Evolutionary conservation across 129 eudicot genomes (phyloP).

Genomic region (Heracleum sosnowskyi): DNA sequence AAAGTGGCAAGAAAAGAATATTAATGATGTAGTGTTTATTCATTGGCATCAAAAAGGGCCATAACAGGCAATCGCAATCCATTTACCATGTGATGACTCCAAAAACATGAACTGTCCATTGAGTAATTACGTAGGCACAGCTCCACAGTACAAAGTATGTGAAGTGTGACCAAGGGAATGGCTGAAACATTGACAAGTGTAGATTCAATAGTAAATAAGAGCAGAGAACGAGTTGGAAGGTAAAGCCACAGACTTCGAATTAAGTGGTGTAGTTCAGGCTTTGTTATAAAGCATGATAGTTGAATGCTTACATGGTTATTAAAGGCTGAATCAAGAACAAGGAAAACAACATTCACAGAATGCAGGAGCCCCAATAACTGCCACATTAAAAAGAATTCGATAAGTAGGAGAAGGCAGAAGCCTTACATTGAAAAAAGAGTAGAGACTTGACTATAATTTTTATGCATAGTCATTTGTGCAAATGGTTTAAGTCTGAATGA

Average conservation of each 20-base stretch:
- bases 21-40: neutral
- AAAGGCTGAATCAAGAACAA: conserved; percentile 61
- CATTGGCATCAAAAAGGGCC: neutral
- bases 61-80: neutral
- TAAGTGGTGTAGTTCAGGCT: neutral
- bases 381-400: neutral
- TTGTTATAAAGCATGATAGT: neutral
- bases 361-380: conserved; percentile 81
- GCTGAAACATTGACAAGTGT: conserved; percentile 36
- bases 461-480: neutral
- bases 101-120: conserved; percentile 65
- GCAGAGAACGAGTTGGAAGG: neutral
- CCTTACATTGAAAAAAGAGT: neutral
- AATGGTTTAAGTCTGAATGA: neutral
- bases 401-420: neutral
- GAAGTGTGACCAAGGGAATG: conserved; percentile 62
- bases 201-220: neutral
- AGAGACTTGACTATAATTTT: neutral
- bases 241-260: neutral
- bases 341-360: conserved; percentile 74
- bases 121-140: conserved; percentile 47
- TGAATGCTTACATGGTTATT: conserved; percentile 55
- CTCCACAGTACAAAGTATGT: conserved; percentile 63
- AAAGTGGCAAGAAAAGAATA: neutral
- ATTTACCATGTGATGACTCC: conserved; percentile 50